Conservation (phyloP, 163 green algal species). For the Scenedesmus sp. region DNA sequence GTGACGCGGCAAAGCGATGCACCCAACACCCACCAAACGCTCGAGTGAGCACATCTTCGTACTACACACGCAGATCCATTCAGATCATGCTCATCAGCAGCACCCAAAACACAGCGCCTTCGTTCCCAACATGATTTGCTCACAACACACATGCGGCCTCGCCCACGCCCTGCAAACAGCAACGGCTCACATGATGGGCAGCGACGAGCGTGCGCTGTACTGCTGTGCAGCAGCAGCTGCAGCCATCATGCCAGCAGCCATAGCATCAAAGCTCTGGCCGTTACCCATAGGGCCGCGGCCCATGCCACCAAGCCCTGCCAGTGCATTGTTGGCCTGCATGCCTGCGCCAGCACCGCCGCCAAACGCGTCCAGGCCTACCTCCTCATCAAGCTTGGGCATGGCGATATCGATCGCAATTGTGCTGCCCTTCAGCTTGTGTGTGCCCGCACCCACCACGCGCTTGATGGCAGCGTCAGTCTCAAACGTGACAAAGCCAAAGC, state of each 20-base stretch:
- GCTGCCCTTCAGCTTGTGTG: slow-evolving; percentile 82
- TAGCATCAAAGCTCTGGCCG: slow-evolving; percentile 7
- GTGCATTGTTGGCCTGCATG: not conserved
- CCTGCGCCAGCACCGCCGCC: not conserved
- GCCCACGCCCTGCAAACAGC: not conserved
- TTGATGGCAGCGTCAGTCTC: slow-evolving; percentile 90
- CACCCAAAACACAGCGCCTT: not conserved
- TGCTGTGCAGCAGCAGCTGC: slow-evolving; percentile 49
- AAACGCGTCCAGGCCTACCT: not conserved
- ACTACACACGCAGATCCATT: not conserved
- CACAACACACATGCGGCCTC: not conserved
- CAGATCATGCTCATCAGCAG: not conserved
- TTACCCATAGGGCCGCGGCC: not conserved
- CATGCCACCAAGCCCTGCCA: slow-evolving; percentile 4
- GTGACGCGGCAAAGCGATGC: not conserved
- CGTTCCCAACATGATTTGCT: not conserved
- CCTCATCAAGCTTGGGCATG: slow-evolving; percentile 73
- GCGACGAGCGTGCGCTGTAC: slow-evolving; percentile 36
- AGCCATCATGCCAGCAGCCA: slow-evolving; percentile 52
- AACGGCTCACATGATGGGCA: slow-evolving; percentile 42
- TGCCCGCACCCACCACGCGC: slow-evolving; percentile 80
- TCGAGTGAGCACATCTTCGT: not conserved
- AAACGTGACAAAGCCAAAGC: slow-evolving; percentile 97
- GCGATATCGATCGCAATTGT: slow-evolving; percentile 82
- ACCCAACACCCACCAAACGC: not conserved